Conservation (phyloP, 2,329 filamentous ascomycete genomes). For the Hypocrella siamensis region DNA sequence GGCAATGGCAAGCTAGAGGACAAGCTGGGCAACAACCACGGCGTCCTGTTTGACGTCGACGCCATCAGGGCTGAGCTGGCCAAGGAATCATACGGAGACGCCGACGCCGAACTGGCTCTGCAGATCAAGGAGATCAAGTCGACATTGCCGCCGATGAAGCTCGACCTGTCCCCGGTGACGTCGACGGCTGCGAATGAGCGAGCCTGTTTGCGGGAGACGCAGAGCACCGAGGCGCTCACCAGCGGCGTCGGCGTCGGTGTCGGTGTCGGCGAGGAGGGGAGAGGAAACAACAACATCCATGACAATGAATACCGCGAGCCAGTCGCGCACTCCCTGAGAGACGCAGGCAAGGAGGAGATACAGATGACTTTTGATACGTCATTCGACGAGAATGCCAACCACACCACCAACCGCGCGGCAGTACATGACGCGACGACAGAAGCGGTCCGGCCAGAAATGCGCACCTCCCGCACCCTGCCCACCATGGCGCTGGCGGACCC, state of each 20-base stretch:
- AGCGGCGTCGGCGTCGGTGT: neutral
- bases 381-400: constrained; percentile 26
- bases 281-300: constrained; percentile 3
- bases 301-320: constrained; percentile 5
- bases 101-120: constrained; percentile 33
- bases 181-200: constrained; percentile 8
- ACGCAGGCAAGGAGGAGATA: constrained; percentile 32
- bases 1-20: constrained; percentile 22
- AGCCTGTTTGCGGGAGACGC: constrained; percentile 24
- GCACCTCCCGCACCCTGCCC: constrained; percentile 32
- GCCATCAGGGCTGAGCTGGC: constrained; percentile 80
- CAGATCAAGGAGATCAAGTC: constrained; percentile 70
- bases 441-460: constrained; percentile 11
- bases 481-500: constrained; percentile 39
- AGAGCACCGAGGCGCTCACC: constrained; percentile 26
- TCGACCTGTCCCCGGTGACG: constrained; percentile 33
- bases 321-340: neutral
- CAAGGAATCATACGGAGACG: constrained; percentile 36
- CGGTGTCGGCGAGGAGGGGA: neutral
- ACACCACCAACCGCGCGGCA: neutral
- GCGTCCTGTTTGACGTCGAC: constrained; percentile 86
- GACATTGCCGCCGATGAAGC: constrained; percentile 79
- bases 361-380: constrained; percentile 60
- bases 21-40: constrained; percentile 32
- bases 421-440: neutral